phyloP scores from a whole-genome alignment of 495 filamentous ascomycete genomes.

The Penicillium desertorum region DNA sequence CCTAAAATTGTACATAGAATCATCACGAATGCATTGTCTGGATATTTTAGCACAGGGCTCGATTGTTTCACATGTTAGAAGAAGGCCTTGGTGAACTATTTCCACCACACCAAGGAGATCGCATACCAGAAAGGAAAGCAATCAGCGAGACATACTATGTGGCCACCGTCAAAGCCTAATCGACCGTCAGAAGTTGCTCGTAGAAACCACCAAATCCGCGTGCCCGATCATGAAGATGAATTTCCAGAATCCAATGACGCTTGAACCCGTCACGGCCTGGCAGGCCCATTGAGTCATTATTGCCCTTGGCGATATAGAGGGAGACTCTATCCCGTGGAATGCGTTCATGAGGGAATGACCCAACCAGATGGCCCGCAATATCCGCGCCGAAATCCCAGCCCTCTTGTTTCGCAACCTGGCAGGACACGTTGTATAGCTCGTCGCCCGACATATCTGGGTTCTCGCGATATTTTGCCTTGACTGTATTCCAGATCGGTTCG shows the following conservation, averaged over 20 bases:
- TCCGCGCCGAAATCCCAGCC: slow-evolving; percentile 46
- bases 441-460: slow-evolving; percentile 45
- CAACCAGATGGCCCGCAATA: slow-evolving; percentile 48
- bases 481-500: slow-evolving; percentile 42
- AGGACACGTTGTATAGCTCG: slow-evolving; percentile 41
- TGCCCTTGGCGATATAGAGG: slow-evolving; percentile 46
- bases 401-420: slow-evolving; percentile 23
- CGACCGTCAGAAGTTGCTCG: slow-evolving; percentile 48
- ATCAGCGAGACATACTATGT: background rate
- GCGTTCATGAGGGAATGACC: slow-evolving; percentile 47
- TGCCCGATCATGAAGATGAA: slow-evolving; percentile 46
- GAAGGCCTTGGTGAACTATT: background rate
- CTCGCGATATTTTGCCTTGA: slow-evolving; percentile 37
- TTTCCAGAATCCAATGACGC: slow-evolving; percentile 53
- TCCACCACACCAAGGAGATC: background rate
- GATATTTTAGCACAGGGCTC: slow-evolving; percentile 3
- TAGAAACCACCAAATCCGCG: slow-evolving; percentile 41
- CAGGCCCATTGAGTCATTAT: slow-evolving; percentile 36
- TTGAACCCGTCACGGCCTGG: slow-evolving; percentile 40
- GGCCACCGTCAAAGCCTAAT: slow-evolving; percentile 2
- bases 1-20: slow-evolving; percentile 15
- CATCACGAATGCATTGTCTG: slow-evolving; percentile 6
- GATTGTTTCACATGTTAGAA: background rate
- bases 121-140: background rate
- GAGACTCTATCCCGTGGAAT: slow-evolving; percentile 46